These are phyloP conservation scores for Hygrocybe punicea DNA, from an alignment of 768 basidiomycete species.

Conservation along the genomic window DNA sequence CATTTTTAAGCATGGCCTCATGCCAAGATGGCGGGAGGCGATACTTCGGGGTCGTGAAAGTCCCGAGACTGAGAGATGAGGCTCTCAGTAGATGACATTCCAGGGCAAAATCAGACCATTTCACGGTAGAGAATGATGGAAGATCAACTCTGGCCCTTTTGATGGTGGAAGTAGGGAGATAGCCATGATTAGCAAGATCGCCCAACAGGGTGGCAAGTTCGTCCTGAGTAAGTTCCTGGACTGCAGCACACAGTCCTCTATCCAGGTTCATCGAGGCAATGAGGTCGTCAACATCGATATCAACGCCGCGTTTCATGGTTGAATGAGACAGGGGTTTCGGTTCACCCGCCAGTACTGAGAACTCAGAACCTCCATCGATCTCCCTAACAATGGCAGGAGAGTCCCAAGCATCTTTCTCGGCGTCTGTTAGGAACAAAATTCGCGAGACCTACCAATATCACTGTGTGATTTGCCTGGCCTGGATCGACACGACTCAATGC, in stretches of 20 bases:
- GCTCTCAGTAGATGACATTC: constrained; percentile 2
- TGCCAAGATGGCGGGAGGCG: constrained; percentile 7
- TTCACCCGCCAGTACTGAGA: neutral
- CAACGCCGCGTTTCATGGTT: neutral
- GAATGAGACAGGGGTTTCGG: too few relatives aligned
- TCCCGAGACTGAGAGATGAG: neutral
- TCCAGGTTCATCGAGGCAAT: neutral
- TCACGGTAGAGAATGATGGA: constrained; percentile 15
- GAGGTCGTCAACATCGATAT: neutral
- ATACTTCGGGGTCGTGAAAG: too few relatives aligned
- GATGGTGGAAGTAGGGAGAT: constrained; percentile 3
- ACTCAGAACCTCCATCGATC: constrained; percentile 3
- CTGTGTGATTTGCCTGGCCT: constrained; percentile 12
- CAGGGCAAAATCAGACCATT: constrained; percentile 14
- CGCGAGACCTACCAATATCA: constrained; percentile 10
- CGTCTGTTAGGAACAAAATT: constrained; percentile 10
- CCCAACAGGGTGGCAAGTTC: constrained; percentile 8
- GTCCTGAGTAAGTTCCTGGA: constrained; percentile 3
- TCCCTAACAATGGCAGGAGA: constrained; percentile 12
- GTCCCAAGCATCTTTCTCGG: constrained; percentile 11
- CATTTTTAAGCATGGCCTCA: neutral
- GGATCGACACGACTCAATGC: constrained; percentile 8
- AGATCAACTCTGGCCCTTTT: constrained; percentile 12
- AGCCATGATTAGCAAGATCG: constrained; percentile 6
- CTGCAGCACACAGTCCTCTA: constrained; percentile 1